A percentile compares a stretch with the other conserved stretches of the same genome.
phyloP scores from a whole-genome alignment of 345 rosid genomes.

The Melaleuca quinquenervia region DNA sequence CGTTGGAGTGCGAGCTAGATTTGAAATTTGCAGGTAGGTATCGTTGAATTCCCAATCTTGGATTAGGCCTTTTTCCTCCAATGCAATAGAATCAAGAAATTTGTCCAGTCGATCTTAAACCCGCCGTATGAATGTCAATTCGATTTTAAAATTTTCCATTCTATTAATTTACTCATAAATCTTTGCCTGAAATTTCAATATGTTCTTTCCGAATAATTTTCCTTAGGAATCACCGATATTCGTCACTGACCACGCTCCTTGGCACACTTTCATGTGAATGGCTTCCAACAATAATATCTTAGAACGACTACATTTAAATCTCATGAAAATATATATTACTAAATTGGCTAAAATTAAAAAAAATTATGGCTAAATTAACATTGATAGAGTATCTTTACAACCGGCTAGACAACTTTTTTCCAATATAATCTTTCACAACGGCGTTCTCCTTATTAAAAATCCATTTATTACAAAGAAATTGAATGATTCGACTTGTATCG shows the following conservation, averaged over 20 bases:
- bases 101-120: no score
- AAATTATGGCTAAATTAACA: neutral
- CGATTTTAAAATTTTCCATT: accelerated
- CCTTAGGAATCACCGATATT: accelerated
- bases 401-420: accelerated
- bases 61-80: accelerated
- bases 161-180: accelerated
- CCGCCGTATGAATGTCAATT: neutral
- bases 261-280: accelerated
- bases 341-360: no score
- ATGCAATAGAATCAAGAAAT: accelerated
- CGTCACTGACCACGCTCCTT: accelerated
- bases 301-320: accelerated
- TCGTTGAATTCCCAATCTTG: neutral
- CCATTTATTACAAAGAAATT: no score
- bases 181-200: accelerated
- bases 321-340: accelerated
- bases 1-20: accelerated
- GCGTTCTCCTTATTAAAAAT: neutral
- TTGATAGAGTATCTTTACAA: accelerated
- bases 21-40: neutral
- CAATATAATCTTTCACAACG: accelerated
- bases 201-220: accelerated
- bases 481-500: no score
- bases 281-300: accelerated